Evolutionary conservation across 495 filamentous ascomycete genomes (phyloP).

Genomic region (Hypoxylon fragiforme): DNA sequence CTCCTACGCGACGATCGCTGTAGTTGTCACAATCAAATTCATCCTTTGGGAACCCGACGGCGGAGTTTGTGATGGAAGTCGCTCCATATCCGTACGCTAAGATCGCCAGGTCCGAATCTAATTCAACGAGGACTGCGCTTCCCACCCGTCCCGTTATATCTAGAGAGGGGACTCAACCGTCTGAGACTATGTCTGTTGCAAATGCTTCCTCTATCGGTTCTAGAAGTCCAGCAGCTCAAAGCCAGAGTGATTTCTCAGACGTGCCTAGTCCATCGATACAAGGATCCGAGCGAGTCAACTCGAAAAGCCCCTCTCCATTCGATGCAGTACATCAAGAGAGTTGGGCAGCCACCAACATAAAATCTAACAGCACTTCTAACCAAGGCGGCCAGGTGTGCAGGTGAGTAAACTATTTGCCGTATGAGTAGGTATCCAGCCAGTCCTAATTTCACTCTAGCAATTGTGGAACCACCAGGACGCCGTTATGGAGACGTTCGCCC

Average conservation of each 20-base stretch:
- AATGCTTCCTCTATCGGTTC: constrained; percentile 31
- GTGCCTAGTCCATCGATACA: constrained; percentile 35
- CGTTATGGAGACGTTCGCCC: constrained; percentile 92
- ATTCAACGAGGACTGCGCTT: constrained; percentile 34
- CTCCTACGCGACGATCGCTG: constrained; percentile 12
- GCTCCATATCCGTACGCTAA: constrained; percentile 26
- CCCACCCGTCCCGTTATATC: constrained; percentile 36
- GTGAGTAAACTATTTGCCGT: constrained; percentile 37
- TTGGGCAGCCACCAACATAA: constrained; percentile 16
- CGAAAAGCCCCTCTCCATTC: constrained; percentile 40
- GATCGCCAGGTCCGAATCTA: constrained; percentile 26
- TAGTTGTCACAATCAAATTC: constrained; percentile 3
- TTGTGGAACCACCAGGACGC: constrained; percentile 89
- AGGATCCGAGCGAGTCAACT: constrained; percentile 35
- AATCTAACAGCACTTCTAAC: constrained; percentile 18
- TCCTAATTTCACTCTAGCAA: constrained; percentile 63
- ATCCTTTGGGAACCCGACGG: constrained; percentile 6
- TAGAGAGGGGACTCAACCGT: constrained; percentile 29
- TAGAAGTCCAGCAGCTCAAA: constrained; percentile 34
- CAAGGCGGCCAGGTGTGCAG: constrained; percentile 59
- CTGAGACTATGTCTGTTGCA: constrained; percentile 29
- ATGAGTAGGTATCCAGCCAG: neutral
- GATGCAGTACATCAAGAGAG: constrained; percentile 31
- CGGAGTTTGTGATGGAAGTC: constrained; percentile 33
- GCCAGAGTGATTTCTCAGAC: constrained; percentile 34